A percentile compares a stretch with the other conserved stretches of the same genome.
Conservation (phyloP, 2,329 filamentous ascomycete species). For the Neonectria neomacrospora region DNA sequence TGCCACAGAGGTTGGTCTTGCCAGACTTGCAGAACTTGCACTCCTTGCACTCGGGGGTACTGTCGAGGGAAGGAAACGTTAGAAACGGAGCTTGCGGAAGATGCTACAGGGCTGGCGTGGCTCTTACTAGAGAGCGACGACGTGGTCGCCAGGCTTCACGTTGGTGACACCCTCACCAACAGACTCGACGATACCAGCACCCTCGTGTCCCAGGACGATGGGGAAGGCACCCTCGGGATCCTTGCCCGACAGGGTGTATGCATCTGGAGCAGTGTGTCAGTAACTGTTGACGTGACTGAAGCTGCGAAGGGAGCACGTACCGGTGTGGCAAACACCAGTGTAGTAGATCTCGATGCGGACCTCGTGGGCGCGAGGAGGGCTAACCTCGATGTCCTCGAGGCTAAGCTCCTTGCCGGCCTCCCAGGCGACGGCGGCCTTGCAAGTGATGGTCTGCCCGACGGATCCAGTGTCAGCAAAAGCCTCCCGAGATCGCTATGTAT, state of each 20-base stretch:
- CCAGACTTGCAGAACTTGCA: conserved; percentile 99
- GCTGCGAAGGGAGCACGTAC: conserved; percentile 57
- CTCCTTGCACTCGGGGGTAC: conserved; percentile 95
- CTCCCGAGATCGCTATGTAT: conserved; percentile 22
- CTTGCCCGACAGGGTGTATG: conserved; percentile 95
- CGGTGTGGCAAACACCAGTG: conserved; percentile 98
- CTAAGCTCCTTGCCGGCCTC: conserved; percentile 90
- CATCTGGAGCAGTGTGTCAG: conserved; percentile 65
- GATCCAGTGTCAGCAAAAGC: conserved; percentile 29
- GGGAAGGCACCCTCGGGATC: conserved; percentile 96
- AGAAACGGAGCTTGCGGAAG: conserved; percentile 8
- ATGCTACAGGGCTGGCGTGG: neutral
- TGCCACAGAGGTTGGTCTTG: conserved; percentile 99
- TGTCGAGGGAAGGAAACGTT: conserved; percentile 49
- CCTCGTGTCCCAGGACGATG: conserved; percentile 89
- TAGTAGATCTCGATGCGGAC: conserved; percentile 97
- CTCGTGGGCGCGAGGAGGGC: conserved; percentile 88
- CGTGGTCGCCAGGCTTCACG: conserved; percentile 93
- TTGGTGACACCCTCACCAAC: conserved; percentile 94
- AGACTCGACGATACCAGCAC: conserved; percentile 91
- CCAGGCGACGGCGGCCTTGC: conserved; percentile 98
- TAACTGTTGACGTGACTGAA: conserved; percentile 4
- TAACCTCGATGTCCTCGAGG: conserved; percentile 93
- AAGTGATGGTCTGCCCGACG: conserved; percentile 82
- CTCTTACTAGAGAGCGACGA: conserved; percentile 85